Evolutionary conservation across 208 protist genomes (phyloP).

Genomic region (Porcisia deanei): DNA sequence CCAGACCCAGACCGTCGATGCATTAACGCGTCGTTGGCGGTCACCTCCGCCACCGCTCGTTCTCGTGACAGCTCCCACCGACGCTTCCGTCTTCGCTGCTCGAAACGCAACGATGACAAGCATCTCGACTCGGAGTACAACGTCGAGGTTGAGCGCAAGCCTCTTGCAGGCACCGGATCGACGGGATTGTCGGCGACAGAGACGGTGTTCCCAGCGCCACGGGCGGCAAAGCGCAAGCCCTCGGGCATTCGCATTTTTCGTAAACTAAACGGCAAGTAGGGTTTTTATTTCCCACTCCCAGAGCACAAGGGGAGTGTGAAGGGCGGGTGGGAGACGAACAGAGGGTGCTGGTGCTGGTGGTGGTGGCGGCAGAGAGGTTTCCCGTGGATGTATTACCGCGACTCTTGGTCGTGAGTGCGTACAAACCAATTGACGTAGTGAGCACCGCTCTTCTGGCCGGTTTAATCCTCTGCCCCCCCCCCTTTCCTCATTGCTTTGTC

Average conservation of each 20-base stretch:
- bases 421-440: neutral
- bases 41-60: neutral
- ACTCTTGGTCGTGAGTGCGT: neutral
- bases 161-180: neutral
- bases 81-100: neutral
- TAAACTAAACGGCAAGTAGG: slow-evolving; percentile 25
- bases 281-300: no score
- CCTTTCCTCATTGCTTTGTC: neutral
- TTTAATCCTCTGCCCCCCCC: neutral
- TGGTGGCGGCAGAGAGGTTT: neutral
- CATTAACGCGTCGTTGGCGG: slow-evolving; percentile 6
- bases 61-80: neutral
- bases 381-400: neutral
- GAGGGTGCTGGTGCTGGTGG: neutral
- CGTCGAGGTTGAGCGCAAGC: neutral
- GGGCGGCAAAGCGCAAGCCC: slow-evolving; percentile 13
- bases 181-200: slow-evolving; percentile 8
- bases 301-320: neutral
- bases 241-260: slow-evolving; percentile 22
- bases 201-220: slow-evolving; percentile 8
- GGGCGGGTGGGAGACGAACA: neutral
- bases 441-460: neutral
- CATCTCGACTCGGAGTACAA: neutral
- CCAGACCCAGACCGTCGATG: neutral
- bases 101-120: neutral